phyloP scores from a whole-genome alignment of 2,329 filamentous ascomycete genomes.

The Nigrograna mackinnonii region DNA sequence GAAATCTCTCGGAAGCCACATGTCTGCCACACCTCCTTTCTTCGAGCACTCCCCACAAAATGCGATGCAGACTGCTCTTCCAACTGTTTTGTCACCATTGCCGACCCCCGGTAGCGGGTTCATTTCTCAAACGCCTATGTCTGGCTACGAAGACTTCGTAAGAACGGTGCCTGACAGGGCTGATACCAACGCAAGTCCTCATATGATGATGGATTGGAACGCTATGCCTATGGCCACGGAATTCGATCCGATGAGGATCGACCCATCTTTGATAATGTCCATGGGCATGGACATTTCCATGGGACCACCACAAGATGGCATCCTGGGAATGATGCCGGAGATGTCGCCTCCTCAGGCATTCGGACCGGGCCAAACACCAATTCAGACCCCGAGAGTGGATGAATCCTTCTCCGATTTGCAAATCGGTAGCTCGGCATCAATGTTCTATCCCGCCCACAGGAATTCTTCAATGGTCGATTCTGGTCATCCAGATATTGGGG shows the following conservation, averaged over 20 bases:
- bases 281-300: slow-evolving; percentile 51
- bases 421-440: slow-evolving; percentile 45
- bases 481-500: slow-evolving; percentile 47
- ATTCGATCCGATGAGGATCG: slow-evolving; percentile 49
- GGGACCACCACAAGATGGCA: slow-evolving; percentile 41
- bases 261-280: slow-evolving; percentile 49
- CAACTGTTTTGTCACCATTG: slow-evolving; percentile 40
- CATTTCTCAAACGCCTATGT: slow-evolving; percentile 48
- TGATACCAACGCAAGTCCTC: slow-evolving; percentile 47
- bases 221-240: slow-evolving; percentile 49
- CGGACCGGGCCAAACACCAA: slow-evolving; percentile 48
- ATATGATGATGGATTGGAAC: slow-evolving; percentile 52
- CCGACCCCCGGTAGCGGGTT: slow-evolving; percentile 44
- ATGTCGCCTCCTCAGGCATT: slow-evolving; percentile 42
- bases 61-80: slow-evolving; percentile 28
- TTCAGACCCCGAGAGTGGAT: slow-evolving; percentile 52
- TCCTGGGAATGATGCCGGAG: slow-evolving; percentile 51
- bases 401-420: slow-evolving; percentile 52
- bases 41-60: slow-evolving; percentile 46
- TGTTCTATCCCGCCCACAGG: slow-evolving; percentile 44
- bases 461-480: slow-evolving; percentile 44
- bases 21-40: slow-evolving; percentile 41
- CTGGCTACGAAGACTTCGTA: slow-evolving; percentile 51
- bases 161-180: slow-evolving; percentile 43
- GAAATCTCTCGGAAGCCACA: slow-evolving; percentile 27